A percentile compares a stretch with the other conserved stretches of the same genome.
phyloP scores from a whole-genome alignment of 345 rosid genomes.

The Pelargonium nanum region DNA sequence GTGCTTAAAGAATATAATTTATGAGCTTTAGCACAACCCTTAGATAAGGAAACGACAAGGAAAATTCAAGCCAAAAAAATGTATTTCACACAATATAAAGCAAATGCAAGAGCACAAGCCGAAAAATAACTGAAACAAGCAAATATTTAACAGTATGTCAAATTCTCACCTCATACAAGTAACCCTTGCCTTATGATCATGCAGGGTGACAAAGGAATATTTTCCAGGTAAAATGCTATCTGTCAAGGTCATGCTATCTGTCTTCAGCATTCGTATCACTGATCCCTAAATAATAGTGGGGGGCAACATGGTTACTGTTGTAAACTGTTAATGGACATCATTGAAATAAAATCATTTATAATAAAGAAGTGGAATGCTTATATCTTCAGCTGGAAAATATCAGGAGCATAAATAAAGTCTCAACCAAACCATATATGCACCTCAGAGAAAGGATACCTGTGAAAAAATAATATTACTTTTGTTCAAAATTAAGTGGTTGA shows the following conservation, averaged over 20 bases:
- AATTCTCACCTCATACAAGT: conserved; percentile 54
- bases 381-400: not conserved
- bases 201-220: conserved; percentile 8
- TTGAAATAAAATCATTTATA: not conserved
- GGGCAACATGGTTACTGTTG: not conserved
- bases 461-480: conserved; percentile 29
- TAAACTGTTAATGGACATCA: not conserved
- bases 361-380: not conserved
- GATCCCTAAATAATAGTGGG: conserved; percentile 29
- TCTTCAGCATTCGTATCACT: conserved; percentile 14
- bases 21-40: too few relatives aligned
- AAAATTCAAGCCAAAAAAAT: too few relatives aligned
- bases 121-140: not conserved
- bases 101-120: not conserved
- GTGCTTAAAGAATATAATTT: too few relatives aligned
- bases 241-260: conserved; percentile 3
- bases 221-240: conserved; percentile 12
- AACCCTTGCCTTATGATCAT: conserved; percentile 52
- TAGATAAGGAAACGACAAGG: too few relatives aligned
- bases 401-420: not conserved
- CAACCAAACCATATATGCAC: too few relatives aligned
- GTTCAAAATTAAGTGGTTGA: conserved; percentile 29
- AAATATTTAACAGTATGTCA: conserved; percentile 3
- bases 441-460: too few relatives aligned
- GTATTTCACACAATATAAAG: not conserved